Evolutionary conservation across 352 stramenopile genomes (phyloP).

Genomic region (Phytophthora sojae): DNA sequence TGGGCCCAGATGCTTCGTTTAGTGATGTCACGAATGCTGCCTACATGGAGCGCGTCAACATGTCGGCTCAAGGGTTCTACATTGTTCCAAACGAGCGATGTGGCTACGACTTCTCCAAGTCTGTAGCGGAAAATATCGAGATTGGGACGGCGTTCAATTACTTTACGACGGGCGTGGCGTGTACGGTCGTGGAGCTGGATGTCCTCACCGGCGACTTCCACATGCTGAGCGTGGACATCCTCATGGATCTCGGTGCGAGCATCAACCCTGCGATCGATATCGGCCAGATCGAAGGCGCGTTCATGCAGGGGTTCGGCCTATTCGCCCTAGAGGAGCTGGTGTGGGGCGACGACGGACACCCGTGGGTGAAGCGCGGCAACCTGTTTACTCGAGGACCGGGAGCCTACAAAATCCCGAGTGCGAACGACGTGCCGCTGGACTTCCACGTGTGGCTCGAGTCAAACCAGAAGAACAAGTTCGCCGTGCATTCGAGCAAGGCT

Average conservation of each 20-base stretch:
- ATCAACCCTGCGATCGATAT: constrained; percentile 98
- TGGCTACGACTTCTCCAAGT: constrained; percentile 93
- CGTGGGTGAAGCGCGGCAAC: constrained; percentile 92
- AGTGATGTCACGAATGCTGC: constrained; percentile 86
- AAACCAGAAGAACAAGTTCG: constrained; percentile 94
- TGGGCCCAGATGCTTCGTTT: constrained; percentile 82
- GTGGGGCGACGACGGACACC: constrained; percentile 94
- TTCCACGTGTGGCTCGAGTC: constrained; percentile 96
- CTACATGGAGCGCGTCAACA: constrained; percentile 93
- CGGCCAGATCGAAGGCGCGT: constrained; percentile 98
- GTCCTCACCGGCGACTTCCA: constrained; percentile 95
- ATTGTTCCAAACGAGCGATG: constrained; percentile 91
- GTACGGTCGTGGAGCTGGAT: constrained; percentile 95
- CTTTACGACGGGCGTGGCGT: constrained; percentile 95
- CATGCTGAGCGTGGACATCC: constrained; percentile 83
- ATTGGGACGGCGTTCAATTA: constrained; percentile 95
- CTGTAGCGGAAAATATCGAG: constrained; percentile 90
- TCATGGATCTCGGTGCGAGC: constrained; percentile 94
- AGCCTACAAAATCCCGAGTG: constrained; percentile 97
- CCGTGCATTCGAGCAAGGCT: constrained; percentile 96
- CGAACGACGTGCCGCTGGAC: constrained; percentile 95
- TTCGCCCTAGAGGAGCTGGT: constrained; percentile 95
- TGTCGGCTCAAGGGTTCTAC: constrained; percentile 97
- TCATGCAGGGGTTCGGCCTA: constrained; percentile 96
- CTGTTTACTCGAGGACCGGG: constrained; percentile 95